Conservation (phyloP, 2,329 filamentous ascomycete species). For the Trichoderma polysporum region DNA sequence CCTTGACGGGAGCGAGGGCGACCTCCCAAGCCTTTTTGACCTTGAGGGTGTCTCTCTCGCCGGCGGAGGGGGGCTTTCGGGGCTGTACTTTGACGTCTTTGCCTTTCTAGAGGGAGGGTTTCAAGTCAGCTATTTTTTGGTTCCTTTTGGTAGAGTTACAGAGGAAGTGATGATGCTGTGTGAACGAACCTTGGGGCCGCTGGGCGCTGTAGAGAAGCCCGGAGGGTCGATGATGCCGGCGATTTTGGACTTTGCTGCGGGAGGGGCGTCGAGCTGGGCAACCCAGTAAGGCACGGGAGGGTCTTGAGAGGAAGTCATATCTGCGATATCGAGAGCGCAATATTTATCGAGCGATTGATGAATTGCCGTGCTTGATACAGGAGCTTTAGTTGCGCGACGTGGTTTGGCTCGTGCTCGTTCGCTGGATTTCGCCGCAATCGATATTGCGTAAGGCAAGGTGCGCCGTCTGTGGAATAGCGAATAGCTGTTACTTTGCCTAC, state of each 20-base stretch:
- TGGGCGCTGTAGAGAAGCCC: constrained; percentile 66
- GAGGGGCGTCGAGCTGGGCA: constrained; percentile 70
- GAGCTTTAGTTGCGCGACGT: neutral
- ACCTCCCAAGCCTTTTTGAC: constrained; percentile 99
- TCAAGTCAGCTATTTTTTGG: neutral
- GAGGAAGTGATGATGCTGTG: too few relatives aligned
- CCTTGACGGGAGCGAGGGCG: constrained; percentile 88
- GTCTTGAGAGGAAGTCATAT: constrained; percentile 11
- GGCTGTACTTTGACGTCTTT: constrained; percentile 50
- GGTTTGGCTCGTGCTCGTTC: neutral
- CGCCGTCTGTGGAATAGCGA: too few relatives aligned
- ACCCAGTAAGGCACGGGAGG: constrained; percentile 71
- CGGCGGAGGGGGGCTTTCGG: constrained; percentile 68
- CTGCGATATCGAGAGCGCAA: neutral
- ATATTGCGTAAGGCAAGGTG: neutral
- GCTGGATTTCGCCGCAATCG: neutral
- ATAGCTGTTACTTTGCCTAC: neutral
- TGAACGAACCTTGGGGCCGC: constrained; percentile 56
- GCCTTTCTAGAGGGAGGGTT: constrained; percentile 42
- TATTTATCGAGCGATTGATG: neutral
- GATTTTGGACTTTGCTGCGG: constrained; percentile 64
- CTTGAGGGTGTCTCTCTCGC: constrained; percentile 93
- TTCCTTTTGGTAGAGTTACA: too few relatives aligned
- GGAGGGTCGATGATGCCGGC: constrained; percentile 77
- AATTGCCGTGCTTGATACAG: neutral